phyloP scores from a whole-genome alignment of 257 asterid genomes.

The Ilex aquifolium region DNA sequence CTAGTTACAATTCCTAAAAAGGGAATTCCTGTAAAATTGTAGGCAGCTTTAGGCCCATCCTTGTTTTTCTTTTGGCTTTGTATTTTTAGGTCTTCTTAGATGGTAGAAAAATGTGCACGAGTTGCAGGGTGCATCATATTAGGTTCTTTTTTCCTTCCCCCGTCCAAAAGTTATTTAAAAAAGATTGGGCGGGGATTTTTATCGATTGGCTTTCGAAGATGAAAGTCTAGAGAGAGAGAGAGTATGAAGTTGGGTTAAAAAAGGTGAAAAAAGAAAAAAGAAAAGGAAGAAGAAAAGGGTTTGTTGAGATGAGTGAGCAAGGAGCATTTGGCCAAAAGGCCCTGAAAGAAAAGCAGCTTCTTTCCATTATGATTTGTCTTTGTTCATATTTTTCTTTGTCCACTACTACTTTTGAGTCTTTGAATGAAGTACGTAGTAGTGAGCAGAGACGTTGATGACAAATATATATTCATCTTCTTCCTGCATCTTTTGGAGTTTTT shows the following conservation, averaged over 20 bases:
- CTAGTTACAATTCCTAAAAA: not conserved
- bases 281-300: not conserved
- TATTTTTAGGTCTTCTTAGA: constrained; percentile 18
- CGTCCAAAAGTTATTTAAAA: constrained; percentile 28
- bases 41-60: constrained; percentile 37
- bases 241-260: not conserved
- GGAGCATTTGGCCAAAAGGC: not conserved
- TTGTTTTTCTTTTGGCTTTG: constrained; percentile 19
- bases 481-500: too few species aligned
- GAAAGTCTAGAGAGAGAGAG: constrained; percentile 32
- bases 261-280: too few species aligned
- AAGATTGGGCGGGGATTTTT: constrained; percentile 39
- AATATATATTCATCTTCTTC: too few species aligned
- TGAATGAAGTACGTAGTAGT: too few species aligned
- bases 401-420: too few species aligned
- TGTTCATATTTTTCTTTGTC: too few species aligned
- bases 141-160: constrained; percentile 32
- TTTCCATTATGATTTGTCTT: not conserved
- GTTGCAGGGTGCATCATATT: constrained; percentile 31
- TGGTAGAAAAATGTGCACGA: constrained; percentile 36
- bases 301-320: not conserved
- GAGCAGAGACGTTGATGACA: too few species aligned
- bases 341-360: not conserved
- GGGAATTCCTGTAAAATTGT: constrained; percentile 51
- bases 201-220: constrained; percentile 67